phyloP scores from a whole-genome alignment of 495 filamentous ascomycete species.

The Friedmanniomyces endolithicus region DNA sequence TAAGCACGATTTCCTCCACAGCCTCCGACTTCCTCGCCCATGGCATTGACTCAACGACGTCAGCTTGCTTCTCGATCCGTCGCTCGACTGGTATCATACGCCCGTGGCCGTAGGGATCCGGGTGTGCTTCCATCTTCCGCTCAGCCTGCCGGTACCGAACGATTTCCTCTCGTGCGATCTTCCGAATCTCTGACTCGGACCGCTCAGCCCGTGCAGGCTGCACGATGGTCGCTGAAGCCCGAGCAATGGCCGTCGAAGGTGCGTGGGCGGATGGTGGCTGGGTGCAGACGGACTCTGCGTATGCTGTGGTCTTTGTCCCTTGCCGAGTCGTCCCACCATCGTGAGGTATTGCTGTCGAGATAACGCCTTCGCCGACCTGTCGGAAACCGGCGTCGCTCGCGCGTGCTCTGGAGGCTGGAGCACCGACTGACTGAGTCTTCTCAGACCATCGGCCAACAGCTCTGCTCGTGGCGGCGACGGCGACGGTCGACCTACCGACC shows the following conservation, averaged over 20 bases:
- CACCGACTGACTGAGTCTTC: background rate
- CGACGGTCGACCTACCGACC: background rate
- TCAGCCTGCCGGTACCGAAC: slow-evolving; percentile 19
- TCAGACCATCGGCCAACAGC: background rate
- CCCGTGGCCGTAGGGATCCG: slow-evolving; percentile 16
- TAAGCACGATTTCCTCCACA: background rate
- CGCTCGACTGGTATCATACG: slow-evolving; percentile 14
- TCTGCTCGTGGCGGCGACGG: background rate
- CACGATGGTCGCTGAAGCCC: background rate
- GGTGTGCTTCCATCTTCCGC: slow-evolving; percentile 17
- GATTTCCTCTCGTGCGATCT: slow-evolving; percentile 16
- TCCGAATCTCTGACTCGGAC: slow-evolving; percentile 9
- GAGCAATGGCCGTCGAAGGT: background rate
- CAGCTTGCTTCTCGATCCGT: background rate
- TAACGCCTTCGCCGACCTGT: background rate
- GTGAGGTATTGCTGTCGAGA: background rate
- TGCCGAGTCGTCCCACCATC: background rate
- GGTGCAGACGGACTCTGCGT: background rate
- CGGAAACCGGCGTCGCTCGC: background rate
- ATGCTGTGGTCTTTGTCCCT: background rate
- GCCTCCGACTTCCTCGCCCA: background rate
- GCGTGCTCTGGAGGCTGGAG: background rate
- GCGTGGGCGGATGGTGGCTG: background rate
- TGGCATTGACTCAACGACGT: background rate
- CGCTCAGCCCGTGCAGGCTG: background rate